phyloP scores from a whole-genome alignment of 495 filamentous ascomycete species.

The Bathelium albidoporum region DNA sequence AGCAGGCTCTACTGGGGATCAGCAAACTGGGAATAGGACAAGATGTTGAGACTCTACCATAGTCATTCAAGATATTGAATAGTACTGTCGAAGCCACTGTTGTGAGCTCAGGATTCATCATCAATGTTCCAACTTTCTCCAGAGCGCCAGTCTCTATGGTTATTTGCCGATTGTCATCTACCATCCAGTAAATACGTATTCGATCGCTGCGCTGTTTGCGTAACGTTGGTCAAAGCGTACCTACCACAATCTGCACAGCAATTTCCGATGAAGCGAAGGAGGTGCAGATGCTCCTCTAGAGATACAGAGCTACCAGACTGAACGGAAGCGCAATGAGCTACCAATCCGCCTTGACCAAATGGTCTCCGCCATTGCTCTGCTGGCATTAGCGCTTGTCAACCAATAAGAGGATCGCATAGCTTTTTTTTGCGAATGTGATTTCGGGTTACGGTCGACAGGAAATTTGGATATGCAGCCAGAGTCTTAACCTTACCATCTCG shows the following conservation, averaged over 20 bases:
- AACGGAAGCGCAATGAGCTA: not conserved
- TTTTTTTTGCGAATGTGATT: too few species aligned
- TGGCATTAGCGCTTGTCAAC: not conserved
- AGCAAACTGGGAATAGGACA: not conserved
- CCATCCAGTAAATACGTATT: not conserved
- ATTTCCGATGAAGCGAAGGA: not conserved
- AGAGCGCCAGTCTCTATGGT: not conserved
- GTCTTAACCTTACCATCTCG: not conserved
- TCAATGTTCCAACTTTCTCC: not conserved
- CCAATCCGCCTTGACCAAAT: not conserved
- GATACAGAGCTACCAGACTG: not conserved
- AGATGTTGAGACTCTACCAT: not conserved
- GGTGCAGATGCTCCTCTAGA: not conserved
- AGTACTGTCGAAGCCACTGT: not conserved
- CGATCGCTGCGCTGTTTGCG: not conserved
- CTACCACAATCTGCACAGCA: not conserved
- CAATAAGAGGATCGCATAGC: not conserved
- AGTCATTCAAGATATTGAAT: slow-evolving; percentile 1
- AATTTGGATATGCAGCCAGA: not conserved
- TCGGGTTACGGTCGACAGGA: not conserved
- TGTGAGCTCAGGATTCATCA: not conserved
- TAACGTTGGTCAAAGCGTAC: not conserved
- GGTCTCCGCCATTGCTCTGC: not conserved
- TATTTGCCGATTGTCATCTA: not conserved
- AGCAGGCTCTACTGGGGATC: not conserved